A percentile compares a stretch with the other conserved stretches of the same genome.
These are phyloP conservation scores for Tetracladium maxilliforme DNA, from an alignment of 2,329 filamentous ascomycete species.

Conservation along the genomic window DNA sequence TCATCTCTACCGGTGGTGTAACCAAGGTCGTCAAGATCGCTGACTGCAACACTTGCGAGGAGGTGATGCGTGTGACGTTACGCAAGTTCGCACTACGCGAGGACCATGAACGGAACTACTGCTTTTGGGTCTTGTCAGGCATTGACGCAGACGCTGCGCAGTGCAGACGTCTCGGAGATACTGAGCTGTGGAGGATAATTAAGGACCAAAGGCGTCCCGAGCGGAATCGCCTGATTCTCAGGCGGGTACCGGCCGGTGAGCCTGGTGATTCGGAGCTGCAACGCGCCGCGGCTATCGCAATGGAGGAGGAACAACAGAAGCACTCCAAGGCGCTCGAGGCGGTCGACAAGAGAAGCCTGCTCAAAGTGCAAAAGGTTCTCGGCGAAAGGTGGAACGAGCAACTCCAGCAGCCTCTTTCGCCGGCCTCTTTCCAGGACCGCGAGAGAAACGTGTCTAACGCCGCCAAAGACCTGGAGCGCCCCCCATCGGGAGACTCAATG, in stretches of 20 bases:
- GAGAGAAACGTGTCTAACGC: conserved; percentile 51
- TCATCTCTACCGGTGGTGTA: conserved; percentile 82
- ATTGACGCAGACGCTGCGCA: conserved; percentile 69
- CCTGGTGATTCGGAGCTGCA: conserved; percentile 78
- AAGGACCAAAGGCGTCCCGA: conserved; percentile 76
- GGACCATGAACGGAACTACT: conserved; percentile 87
- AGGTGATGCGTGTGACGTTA: conserved; percentile 80
- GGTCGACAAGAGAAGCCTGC: conserved; percentile 56
- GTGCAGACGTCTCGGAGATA: conserved; percentile 71
- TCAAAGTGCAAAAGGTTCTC: conserved; percentile 78
- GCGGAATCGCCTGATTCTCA: conserved; percentile 76
- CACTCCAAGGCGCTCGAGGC: conserved; percentile 48
- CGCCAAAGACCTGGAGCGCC: conserved; percentile 41
- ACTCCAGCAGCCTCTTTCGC: conserved; percentile 74
- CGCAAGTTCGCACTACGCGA: conserved; percentile 80
- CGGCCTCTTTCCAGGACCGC: conserved; percentile 56
- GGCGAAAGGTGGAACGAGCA: conserved; percentile 75
- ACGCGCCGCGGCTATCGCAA: conserved; percentile 74
- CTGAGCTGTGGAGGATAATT: conserved; percentile 81
- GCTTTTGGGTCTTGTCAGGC: conserved; percentile 86
- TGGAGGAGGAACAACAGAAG: conserved; percentile 69
- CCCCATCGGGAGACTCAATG: conserved; percentile 23
- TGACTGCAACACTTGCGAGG: conserved; percentile 80
- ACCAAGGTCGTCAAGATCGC: conserved; percentile 91
- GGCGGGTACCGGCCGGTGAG: conserved; percentile 84